These are phyloP conservation scores for Cadophora sp. DNA, from an alignment of 2,329 filamentous ascomycete species.

Conservation along the genomic window DNA sequence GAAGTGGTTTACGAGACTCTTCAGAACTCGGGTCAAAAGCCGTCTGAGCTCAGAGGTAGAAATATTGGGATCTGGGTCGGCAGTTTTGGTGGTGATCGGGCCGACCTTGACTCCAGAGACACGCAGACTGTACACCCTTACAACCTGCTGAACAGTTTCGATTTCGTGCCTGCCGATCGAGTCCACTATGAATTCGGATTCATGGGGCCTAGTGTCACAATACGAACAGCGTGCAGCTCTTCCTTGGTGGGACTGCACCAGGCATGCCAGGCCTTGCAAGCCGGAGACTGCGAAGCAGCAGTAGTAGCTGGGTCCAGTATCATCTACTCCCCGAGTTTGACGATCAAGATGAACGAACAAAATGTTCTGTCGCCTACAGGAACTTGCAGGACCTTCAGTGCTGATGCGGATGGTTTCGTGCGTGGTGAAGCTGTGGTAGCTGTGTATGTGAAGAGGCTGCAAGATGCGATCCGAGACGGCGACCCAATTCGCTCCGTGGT, in stretches of 20 bases:
- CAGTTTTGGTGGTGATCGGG: slow-evolving; percentile 25
- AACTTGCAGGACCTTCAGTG: slow-evolving; percentile 60
- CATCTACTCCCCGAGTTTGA: slow-evolving; percentile 26
- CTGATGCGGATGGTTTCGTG: slow-evolving; percentile 66
- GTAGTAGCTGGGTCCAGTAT: slow-evolving; percentile 60
- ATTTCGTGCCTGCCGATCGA: too few relatives aligned
- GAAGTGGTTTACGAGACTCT: slow-evolving; percentile 42
- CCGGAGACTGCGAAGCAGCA: slow-evolving; percentile 37
- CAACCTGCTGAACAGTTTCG: too few relatives aligned
- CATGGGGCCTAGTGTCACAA: too few relatives aligned
- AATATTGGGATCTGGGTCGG: slow-evolving; percentile 32
- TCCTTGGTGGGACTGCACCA: slow-evolving; percentile 59
- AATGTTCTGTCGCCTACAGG: background rate
- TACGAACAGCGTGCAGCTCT: slow-evolving; percentile 58
- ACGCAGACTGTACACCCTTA: too few relatives aligned
- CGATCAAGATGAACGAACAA: slow-evolving; percentile 15
- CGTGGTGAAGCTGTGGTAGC: slow-evolving; percentile 66
- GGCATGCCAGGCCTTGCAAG: slow-evolving; percentile 25
- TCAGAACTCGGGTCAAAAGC: slow-evolving; percentile 37
- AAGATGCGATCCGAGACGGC: slow-evolving; percentile 49
- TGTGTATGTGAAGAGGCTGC: slow-evolving; percentile 63
- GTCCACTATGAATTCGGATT: too few relatives aligned
- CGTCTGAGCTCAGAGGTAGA: slow-evolving; percentile 21
- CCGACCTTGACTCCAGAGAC: slow-evolving; percentile 3
- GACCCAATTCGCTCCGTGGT: slow-evolving; percentile 50